These are phyloP conservation scores for Chytridium lagenaria DNA, from an alignment of 371 early-diverging fungal genomes.

Conservation along the genomic window DNA sequence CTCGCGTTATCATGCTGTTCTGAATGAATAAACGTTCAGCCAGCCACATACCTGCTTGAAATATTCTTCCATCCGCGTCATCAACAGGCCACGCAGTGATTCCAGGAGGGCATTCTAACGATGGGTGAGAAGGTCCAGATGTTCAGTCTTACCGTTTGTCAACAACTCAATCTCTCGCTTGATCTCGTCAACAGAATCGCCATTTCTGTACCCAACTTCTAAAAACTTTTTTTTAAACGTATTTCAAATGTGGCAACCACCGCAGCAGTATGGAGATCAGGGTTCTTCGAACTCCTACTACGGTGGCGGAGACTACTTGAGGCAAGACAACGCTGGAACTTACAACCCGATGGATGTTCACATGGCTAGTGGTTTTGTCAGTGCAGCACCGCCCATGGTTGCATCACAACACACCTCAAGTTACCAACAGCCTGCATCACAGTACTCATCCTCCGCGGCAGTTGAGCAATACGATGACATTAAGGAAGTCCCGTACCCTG, in stretches of 20 bases:
- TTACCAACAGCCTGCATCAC: not conserved
- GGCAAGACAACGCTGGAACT: not conserved
- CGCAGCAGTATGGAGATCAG: not conserved
- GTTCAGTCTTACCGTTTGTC: not conserved
- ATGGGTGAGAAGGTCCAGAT: too few relatives aligned
- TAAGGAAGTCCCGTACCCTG: conserved; percentile 44
- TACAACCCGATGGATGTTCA: conserved; percentile 3
- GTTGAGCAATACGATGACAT: not conserved
- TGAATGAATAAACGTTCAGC: not conserved
- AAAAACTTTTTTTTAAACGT: not conserved
- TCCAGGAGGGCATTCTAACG: not conserved
- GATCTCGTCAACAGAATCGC: not conserved
- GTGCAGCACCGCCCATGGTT: conserved; percentile 2
- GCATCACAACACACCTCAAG: not conserved
- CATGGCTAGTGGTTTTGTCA: conserved; percentile 7
- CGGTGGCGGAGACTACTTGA: not conserved
- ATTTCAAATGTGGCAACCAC: not conserved
- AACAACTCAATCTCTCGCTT: conserved; percentile 10
- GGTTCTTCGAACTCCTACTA: not conserved
- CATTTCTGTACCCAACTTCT: not conserved
- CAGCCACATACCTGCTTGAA: conserved; percentile 1
- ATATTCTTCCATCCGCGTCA: not conserved
- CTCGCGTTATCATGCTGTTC: too few relatives aligned
- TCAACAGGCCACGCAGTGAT: conserved; percentile 2
- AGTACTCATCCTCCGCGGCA: not conserved